These are phyloP conservation scores for Microsporum ferrugineum DNA, from an alignment of 2,329 filamentous ascomycete genomes.

Conservation along the genomic window DNA sequence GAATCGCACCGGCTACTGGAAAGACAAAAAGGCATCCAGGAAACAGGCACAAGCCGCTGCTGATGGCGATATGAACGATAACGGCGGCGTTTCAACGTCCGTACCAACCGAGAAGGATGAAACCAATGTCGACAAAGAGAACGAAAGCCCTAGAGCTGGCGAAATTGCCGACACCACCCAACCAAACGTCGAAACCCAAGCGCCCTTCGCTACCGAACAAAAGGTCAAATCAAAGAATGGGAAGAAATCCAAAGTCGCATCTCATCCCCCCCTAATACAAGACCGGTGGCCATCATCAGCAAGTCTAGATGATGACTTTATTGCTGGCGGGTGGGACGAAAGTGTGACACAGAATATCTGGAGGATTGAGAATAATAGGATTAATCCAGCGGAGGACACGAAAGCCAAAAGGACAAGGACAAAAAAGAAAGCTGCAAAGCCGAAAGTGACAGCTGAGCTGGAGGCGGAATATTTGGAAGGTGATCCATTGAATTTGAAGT, in stretches of 20 bases:
- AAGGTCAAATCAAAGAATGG: not conserved
- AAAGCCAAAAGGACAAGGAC: not conserved
- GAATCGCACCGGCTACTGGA: not conserved
- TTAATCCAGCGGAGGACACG: not conserved
- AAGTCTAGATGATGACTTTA: not conserved
- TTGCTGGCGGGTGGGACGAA: not conserved
- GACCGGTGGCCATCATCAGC: not conserved
- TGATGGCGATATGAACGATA: not conserved
- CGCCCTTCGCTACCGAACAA: not conserved
- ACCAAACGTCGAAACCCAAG: not conserved
- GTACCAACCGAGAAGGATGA: not conserved
- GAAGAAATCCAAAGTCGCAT: not conserved
- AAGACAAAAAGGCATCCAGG: not conserved
- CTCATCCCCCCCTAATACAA: not conserved
- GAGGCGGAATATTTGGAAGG: not conserved
- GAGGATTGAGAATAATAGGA: not conserved
- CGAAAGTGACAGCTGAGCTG: not conserved
- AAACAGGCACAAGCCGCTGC: not conserved
- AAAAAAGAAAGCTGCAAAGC: slow-evolving; percentile 1
- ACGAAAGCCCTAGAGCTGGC: not conserved
- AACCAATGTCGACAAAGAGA: not conserved
- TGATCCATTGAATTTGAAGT: not conserved
- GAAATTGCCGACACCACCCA: not conserved
- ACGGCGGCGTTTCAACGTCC: not conserved
- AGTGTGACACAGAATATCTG: not conserved